Evolutionary conservation across 352 stramenopile genomes (phyloP), one percentile per base, ranked within the genome.

Genomic region (Phytophthora tentaculata): DNA sequence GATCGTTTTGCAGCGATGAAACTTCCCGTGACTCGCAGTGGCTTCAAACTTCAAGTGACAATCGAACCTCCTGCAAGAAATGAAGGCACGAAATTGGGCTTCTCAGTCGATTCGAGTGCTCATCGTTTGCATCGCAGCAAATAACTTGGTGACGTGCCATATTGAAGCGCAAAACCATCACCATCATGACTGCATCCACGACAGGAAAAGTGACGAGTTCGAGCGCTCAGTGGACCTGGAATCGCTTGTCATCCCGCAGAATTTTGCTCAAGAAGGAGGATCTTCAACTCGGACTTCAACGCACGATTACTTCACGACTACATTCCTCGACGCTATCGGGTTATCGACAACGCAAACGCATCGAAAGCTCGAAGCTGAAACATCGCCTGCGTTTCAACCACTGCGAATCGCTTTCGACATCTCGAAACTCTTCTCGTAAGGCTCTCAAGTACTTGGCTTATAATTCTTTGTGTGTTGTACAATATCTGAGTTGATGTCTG

Each of bases 371-470:
- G 44, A 70, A 61, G 56, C 67, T 0, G 44, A 62, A 4, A 57
- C 65, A 4, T 44, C 69, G 3, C 61, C 74, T 3, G 50, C 79
- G 0, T 92, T 89, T 41, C 80, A 92, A 28, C 86, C 81, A 0
- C 84, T 94, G n/a, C 83, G 86, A 37, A 92, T 92, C 45, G 81
- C 73, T 16, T 94, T 94, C 24, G 86, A 94, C 24, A 55, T 92
- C 0, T 94, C 86, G 7, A 91, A 91, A 45, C 80, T 94, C 20
- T 79, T 61, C 22, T 83, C 69, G 81, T 88, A 79, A 60, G 74
- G 6, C 8, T 13, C 8, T 60, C 10, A 9, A 16, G 55, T 19
- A 23, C 35, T 39, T 47, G 23, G 6, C 48, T 57, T 45, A 28
- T 35, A 28, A n/a, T n/a, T n/a, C n/a, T n/a, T n/a, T n/a, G n/a